Evolutionary conservation across 2,329 filamentous ascomycete genomes (phyloP).

Genomic region (Trichothecium roseum): DNA sequence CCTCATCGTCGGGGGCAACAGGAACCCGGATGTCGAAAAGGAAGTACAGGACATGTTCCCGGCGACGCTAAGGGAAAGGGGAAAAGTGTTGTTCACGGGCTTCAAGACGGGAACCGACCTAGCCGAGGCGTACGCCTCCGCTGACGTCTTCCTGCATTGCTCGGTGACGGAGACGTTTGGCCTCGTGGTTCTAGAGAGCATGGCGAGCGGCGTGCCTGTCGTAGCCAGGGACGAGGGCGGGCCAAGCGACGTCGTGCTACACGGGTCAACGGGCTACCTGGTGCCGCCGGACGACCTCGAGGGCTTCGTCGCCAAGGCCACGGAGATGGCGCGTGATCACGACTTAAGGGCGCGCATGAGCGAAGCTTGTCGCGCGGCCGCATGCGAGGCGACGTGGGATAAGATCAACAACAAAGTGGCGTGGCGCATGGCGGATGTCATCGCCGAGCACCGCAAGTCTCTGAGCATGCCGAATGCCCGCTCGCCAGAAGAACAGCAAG

Average conservation of each 20-base stretch:
- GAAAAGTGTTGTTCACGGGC: constrained; percentile 55
- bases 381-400: constrained; percentile 58
- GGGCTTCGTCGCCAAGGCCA: constrained; percentile 43
- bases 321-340: constrained; percentile 35
- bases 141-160: constrained; percentile 61
- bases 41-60: constrained; percentile 52
- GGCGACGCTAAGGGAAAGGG: constrained; percentile 27
- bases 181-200: constrained; percentile 58
- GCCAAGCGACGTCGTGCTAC: constrained; percentile 54
- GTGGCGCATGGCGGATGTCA: constrained; percentile 48
- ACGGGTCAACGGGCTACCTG: constrained; percentile 51
- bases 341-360: constrained; percentile 34
- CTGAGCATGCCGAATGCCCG: too few species aligned
- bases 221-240: constrained; percentile 60
- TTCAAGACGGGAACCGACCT: constrained; percentile 51
- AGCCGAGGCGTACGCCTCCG: constrained; percentile 56
- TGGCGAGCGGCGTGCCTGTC: constrained; percentile 61
- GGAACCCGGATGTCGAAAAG: constrained; percentile 50
- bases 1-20: constrained; percentile 58
- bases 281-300: constrained; percentile 49
- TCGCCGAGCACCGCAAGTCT: constrained; percentile 29
- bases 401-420: constrained; percentile 62
- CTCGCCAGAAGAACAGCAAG: neutral
- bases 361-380: constrained; percentile 39
- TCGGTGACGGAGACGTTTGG: constrained; percentile 65